Evolutionary conservation across 139 green algal species (phyloP).

Genomic region (Picochlorum sp.): DNA sequence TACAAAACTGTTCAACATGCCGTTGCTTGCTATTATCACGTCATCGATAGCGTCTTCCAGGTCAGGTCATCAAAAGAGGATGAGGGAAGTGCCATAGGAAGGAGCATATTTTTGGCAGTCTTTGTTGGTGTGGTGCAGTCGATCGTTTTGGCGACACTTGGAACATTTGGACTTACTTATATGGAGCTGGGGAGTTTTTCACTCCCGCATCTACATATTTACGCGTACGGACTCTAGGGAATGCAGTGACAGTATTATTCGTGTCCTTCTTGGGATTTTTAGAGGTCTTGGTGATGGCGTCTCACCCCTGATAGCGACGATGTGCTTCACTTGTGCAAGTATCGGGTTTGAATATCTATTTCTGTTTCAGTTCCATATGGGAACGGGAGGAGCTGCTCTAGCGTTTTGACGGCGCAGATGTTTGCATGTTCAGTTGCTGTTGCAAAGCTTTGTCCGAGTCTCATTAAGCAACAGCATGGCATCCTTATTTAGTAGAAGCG

Average conservation of each 20-base stretch:
- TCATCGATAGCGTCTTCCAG: slow-evolving; percentile 45
- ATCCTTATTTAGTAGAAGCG: not conserved
- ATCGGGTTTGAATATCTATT: slow-evolving; percentile 47
- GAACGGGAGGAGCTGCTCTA: slow-evolving; percentile 54
- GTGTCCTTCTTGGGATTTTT: slow-evolving; percentile 48
- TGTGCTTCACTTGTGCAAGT: slow-evolving; percentile 30
- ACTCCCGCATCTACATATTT: slow-evolving; percentile 35
- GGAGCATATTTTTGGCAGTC: slow-evolving; percentile 23
- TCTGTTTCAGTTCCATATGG: slow-evolving; percentile 55
- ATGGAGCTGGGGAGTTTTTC: slow-evolving; percentile 18
- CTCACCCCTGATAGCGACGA: slow-evolving; percentile 30
- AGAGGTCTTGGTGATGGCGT: slow-evolving; percentile 37
- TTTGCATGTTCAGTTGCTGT: not conserved
- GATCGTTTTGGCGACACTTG: slow-evolving; percentile 31
- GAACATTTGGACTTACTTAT: slow-evolving; percentile 31
- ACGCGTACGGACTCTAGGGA: slow-evolving; percentile 41
- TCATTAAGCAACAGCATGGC: not conserved
- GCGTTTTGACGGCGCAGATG: slow-evolving; percentile 56
- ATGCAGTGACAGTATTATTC: slow-evolving; percentile 40
- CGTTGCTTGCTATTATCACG: slow-evolving; percentile 64
- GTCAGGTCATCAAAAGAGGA: slow-evolving; percentile 3
- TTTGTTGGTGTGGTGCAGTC: slow-evolving; percentile 30
- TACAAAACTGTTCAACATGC: slow-evolving; percentile 69
- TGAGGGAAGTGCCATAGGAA: slow-evolving; percentile 14
- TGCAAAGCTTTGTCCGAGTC: not conserved